Evolutionary conservation across 805 yeast species (phyloP).

Genomic region (Metschnikowia hibisci): DNA sequence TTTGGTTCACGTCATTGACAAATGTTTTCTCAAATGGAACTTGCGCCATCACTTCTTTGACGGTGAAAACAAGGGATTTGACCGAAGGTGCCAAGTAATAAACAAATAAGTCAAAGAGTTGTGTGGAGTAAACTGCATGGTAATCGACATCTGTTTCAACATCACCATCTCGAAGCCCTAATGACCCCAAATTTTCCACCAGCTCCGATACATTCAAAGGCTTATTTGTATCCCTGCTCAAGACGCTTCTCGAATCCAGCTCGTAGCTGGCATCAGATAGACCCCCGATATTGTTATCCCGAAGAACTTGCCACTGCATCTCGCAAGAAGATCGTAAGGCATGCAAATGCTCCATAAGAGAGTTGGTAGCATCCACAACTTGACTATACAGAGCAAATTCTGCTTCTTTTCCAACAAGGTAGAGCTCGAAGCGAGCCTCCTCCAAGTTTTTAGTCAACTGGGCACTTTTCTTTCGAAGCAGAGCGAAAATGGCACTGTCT

Average conservation of each 20-base stretch:
- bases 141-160: constrained; percentile 13
- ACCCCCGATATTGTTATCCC: constrained; percentile 17
- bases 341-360: constrained; percentile 54
- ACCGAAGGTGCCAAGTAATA: constrained; percentile 69
- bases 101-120: constrained; percentile 63
- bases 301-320: constrained; percentile 57
- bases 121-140: constrained; percentile 30
- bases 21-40: constrained; percentile 48
- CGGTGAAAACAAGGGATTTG: constrained; percentile 59
- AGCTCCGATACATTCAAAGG: constrained; percentile 21
- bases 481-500: constrained; percentile 34
- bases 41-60: constrained; percentile 56
- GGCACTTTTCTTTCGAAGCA: constrained; percentile 39
- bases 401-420: constrained; percentile 48
- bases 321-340: constrained; percentile 67
- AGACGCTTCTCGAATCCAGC: constrained; percentile 20
- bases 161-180: constrained; percentile 14
- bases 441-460: constrained; percentile 41
- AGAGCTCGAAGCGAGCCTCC: constrained; percentile 63
- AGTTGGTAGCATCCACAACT: constrained; percentile 49
- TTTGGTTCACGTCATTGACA: constrained; percentile 20
- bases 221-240: constrained; percentile 22
- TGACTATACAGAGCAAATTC: constrained; percentile 45
- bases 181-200: constrained; percentile 25
- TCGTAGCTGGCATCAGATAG: constrained; percentile 5